phyloP scores from a whole-genome alignment of 106 monocot species.

The Platanthera guangdongensis region DNA sequence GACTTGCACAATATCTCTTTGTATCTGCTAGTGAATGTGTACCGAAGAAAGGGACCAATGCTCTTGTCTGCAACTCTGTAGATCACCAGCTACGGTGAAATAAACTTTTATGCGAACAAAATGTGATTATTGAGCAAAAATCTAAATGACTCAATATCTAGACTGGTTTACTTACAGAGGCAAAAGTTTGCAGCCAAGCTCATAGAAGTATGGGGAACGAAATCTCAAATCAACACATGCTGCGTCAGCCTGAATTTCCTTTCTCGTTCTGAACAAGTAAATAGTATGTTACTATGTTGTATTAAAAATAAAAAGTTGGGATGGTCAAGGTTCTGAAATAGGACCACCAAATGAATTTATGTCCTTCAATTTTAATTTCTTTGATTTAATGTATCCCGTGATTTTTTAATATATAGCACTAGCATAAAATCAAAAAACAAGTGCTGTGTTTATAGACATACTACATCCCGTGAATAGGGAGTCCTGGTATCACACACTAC shows the following conservation, averaged over 20 bases:
- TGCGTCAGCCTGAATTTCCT: conserved; percentile 91
- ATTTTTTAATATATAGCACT: too few relatives aligned
- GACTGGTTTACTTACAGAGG: conserved; percentile 45
- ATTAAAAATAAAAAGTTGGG: not conserved
- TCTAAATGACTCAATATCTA: not conserved
- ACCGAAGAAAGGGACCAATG: conserved; percentile 49
- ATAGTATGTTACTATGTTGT: not conserved
- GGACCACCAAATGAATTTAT: not conserved
- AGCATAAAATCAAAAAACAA: too few relatives aligned
- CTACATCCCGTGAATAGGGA: too few relatives aligned
- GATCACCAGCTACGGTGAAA: not conserved
- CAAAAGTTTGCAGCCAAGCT: conserved; percentile 78
- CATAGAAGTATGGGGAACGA: conserved; percentile 82
- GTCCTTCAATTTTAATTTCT: not conserved
- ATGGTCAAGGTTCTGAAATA: not conserved
- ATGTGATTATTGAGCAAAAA: not conserved
- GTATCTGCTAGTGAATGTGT: conserved; percentile 54
- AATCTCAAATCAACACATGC: conserved; percentile 77
- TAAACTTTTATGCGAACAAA: not conserved
- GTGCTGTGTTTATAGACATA: too few relatives aligned
- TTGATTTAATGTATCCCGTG: not conserved
- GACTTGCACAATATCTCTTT: conserved; percentile 59
- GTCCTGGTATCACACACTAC: too few relatives aligned
- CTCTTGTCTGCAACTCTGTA: conserved; percentile 15
- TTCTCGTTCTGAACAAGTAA: conserved; percentile 29